Evolutionary conservation across 2,329 filamentous ascomycete genomes (phyloP), one percentile per base, ranked within the genome.

Genomic region (Aspergillus versicolor): DNA sequence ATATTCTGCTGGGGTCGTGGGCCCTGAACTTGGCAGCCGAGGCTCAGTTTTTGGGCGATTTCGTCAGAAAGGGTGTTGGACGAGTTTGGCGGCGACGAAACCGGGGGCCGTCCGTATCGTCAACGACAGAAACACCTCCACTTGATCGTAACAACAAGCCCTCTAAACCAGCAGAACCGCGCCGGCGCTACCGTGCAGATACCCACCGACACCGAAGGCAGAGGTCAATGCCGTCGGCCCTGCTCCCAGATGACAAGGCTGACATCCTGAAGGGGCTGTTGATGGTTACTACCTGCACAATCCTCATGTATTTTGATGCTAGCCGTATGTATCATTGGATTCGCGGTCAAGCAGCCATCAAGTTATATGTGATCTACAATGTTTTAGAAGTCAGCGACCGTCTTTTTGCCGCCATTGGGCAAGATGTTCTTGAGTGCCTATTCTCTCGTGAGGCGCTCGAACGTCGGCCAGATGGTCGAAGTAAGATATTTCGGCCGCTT

Each of bases 251-350:
- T 61, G 90, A 99, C 78, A 99, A 99, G 74, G 94, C 94, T 9
- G 94, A 99, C 74, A 84, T 99, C 12, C 81, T 99, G 3, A 95
- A 96, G 73, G 94, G 94, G 0, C 80, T 91, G 19, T 83, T 99
- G 57, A 93, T 99, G 60, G 84, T 97, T 48, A 87, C 85, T 67
- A 97, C 91, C 69, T 96, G 91, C 65, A 79, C 89, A 51, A 86
- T 93, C 13, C 80, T 99, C 50, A 93, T 96, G 87, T 88, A 85
- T 22, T 88, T 99, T 45, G 95, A 99, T 71, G 94, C 94, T 5
- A 97, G 92, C 70, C 86, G 92, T 51, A 97, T 97, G 91, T 99
- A 99, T 70, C 94, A 99, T 73, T 92, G 92, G 67, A 96, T 99
- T 66, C 88, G 93, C 46, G 94, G 92, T 0, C 94, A 99, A 73